A percentile compares a stretch with the other conserved stretches of the same genome.
Conservation (phyloP, 2,329 filamentous ascomycete species). For the Trichoderma sp. region DNA sequence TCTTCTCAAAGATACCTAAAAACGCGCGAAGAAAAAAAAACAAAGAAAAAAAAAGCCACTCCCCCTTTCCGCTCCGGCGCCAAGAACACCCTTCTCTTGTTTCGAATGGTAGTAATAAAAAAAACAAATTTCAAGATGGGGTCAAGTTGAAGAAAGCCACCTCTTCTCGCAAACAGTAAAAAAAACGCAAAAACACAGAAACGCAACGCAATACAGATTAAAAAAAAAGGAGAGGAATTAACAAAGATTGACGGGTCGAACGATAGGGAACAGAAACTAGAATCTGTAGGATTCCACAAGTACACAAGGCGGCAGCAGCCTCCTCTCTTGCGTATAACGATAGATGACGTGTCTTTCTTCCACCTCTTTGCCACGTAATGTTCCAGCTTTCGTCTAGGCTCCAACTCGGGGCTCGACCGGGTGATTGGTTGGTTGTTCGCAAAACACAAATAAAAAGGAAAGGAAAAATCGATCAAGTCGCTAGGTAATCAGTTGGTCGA, state of each 20-base stretch:
- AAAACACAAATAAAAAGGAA: not conserved
- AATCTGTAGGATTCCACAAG: constrained; percentile 17
- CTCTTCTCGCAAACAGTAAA: not conserved
- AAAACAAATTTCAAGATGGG: not conserved
- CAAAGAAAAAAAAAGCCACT: not conserved
- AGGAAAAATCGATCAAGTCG: constrained; percentile 15
- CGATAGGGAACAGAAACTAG: not conserved
- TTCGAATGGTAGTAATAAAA: constrained; percentile 1
- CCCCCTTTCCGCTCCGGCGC: constrained; percentile 3
- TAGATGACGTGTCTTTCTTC: not conserved
- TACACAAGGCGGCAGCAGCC: constrained; percentile 16
- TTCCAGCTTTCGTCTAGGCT: not conserved
- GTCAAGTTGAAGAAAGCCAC: not conserved
- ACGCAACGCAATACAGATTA: not conserved
- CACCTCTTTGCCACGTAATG: not conserved
- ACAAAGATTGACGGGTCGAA: constrained; percentile 13
- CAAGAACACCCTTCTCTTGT: constrained; percentile 16
- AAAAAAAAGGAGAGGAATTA: constrained; percentile 1
- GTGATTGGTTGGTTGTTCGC: not conserved
- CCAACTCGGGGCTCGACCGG: constrained; percentile 18
- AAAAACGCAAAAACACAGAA: not conserved
- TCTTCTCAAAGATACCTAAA: constrained; percentile 13
- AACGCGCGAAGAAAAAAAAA: not conserved
- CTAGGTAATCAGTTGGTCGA: constrained; percentile 18
- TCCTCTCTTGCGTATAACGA: not conserved